A percentile compares a stretch with the other conserved stretches of the same genome.
Evolutionary conservation across 305 asterid genomes (phyloP).

Genomic region (Fraxinus sp.): DNA sequence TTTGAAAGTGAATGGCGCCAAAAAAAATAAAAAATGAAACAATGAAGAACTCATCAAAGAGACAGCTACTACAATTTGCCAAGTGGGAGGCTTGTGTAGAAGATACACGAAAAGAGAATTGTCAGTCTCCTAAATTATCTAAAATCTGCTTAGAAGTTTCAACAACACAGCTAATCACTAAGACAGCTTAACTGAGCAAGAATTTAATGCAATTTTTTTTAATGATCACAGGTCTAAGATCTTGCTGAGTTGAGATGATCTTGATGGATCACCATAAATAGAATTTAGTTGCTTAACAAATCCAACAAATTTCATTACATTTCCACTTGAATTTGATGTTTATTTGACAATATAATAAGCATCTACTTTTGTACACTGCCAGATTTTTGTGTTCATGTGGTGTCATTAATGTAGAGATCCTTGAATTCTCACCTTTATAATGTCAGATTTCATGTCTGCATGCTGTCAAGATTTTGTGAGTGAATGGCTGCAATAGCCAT

Average conservation of each 20-base stretch:
- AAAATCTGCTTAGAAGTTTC: neutral
- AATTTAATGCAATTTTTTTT: neutral
- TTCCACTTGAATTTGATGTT: constrained; percentile 3
- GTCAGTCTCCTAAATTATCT: constrained; percentile 4
- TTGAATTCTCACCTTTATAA: neutral
- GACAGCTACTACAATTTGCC: constrained; percentile 12
- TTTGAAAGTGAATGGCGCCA: neutral
- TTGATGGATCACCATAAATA: neutral
- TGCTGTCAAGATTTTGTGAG: neutral
- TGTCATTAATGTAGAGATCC: neutral
- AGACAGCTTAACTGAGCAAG: neutral
- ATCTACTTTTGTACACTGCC: neutral
- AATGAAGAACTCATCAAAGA: constrained; percentile 1
- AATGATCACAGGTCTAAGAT: constrained; percentile 5
- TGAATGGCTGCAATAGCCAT: constrained; percentile 5
- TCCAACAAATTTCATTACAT: neutral
- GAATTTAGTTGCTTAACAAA: neutral
- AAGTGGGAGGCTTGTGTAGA: neutral
- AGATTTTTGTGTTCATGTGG: neutral
- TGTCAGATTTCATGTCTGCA: neutral
- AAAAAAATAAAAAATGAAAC: neutral
- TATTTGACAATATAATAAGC: constrained; percentile 1
- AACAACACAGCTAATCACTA: neutral
- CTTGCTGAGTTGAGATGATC: neutral
- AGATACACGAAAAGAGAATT: neutral